phyloP scores from a whole-genome alignment of 176 grass and related monocot species.

The Eragrostis curvula region DNA sequence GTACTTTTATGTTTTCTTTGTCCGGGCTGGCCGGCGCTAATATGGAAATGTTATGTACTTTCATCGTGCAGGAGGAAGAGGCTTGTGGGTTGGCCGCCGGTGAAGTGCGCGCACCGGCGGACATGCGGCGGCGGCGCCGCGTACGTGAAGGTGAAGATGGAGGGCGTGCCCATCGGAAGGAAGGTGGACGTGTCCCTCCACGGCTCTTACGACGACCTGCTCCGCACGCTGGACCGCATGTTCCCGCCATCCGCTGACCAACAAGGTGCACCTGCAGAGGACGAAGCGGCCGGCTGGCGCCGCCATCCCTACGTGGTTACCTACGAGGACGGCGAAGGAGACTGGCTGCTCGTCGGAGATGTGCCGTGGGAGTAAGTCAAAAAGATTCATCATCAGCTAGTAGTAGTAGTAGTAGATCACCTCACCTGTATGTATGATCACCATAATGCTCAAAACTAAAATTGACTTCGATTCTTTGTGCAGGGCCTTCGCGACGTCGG shows the following conservation, averaged over 20 bases:
- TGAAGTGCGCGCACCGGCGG: constrained; percentile 48
- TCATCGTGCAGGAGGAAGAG: constrained; percentile 32
- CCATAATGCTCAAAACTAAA: no score
- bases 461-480: background rate
- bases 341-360: constrained; percentile 80
- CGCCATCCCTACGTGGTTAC: constrained; percentile 45
- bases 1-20: no score
- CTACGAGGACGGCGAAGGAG: constrained; percentile 76
- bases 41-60: no score
- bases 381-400: no score
- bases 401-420: no score
- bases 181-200: constrained; percentile 75
- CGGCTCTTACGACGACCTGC: constrained; percentile 62
- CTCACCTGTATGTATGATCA: no score
- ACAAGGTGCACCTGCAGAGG: background rate
- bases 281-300: background rate
- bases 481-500: constrained; percentile 62
- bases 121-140: background rate
- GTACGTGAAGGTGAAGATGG: constrained; percentile 90
- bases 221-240: constrained; percentile 60
- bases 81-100: constrained; percentile 83
- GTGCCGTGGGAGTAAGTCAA: constrained; percentile 86
- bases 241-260: constrained; percentile 38
- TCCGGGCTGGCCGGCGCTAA: no score
- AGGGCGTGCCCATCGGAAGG: constrained; percentile 77